Percentiles rank a stretch among this genome's conserved stretches.
These are phyloP conservation scores for Amanita pseudoporphyria DNA, from an alignment of 768 basidiomycete species.

Conservation along the genomic window DNA sequence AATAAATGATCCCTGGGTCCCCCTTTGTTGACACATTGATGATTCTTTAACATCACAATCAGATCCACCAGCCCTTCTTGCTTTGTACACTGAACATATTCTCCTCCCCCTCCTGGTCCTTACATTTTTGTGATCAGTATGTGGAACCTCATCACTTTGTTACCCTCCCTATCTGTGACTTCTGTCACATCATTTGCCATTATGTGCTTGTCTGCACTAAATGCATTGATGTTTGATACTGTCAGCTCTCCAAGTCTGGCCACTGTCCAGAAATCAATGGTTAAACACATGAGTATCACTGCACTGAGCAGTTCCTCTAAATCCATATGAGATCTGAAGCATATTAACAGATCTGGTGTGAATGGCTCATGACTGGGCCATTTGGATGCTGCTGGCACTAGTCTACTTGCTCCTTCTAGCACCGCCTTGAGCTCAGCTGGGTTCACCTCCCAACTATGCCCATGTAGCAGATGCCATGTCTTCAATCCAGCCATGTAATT, in stretches of 20 bases:
- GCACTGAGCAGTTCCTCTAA: background rate
- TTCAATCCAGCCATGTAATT: conserved; percentile 22
- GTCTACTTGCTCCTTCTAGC: background rate
- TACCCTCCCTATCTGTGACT: background rate
- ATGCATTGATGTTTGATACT: background rate
- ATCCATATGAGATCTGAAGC: background rate
- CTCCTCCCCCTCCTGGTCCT: conserved; percentile 11
- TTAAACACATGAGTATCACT: background rate
- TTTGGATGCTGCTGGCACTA: background rate
- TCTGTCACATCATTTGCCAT: background rate
- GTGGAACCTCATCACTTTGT: conserved; percentile 1
- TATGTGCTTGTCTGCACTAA: background rate
- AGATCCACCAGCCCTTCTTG: conserved; percentile 16
- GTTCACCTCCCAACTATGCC: conserved; percentile 6
- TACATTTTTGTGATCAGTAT: conserved; percentile 8
- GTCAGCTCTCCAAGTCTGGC: background rate
- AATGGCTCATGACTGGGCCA: background rate
- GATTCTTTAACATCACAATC: conserved; percentile 11
- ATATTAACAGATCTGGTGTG: background rate
- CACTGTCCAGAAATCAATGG: background rate
- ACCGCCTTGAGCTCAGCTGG: background rate
- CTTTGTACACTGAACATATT: conserved; percentile 16
- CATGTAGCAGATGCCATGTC: conserved; percentile 30
- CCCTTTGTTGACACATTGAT: conserved; percentile 19
- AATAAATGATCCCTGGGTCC: conserved; percentile 9